These are phyloP conservation scores for Fusarium sp. DNA, from an alignment of 2,329 filamentous ascomycete species.

Conservation along the genomic window DNA sequence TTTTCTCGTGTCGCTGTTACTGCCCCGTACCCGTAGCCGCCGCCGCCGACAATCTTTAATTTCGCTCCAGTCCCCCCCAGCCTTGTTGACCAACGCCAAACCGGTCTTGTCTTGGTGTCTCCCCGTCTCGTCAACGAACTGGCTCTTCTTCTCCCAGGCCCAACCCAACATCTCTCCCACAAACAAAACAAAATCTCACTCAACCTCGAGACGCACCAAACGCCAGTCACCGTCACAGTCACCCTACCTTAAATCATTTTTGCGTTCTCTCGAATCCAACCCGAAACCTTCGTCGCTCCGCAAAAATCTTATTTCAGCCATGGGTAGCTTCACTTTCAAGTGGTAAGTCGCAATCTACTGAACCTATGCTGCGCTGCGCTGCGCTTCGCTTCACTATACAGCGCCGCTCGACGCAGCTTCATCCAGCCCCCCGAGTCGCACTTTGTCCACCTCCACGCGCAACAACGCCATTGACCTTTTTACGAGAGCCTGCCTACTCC, in stretches of 20 bases:
- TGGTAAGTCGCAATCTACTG: conserved; percentile 63
- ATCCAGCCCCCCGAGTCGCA: conserved; percentile 6
- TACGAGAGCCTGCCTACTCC: conserved; percentile 13
- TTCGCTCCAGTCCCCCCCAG: conserved; percentile 43
- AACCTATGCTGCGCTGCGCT: neutral
- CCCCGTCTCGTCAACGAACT: conserved; percentile 31
- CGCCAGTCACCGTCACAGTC: conserved; percentile 12
- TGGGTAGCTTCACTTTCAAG: conserved; percentile 77
- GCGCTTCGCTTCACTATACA: conserved; percentile 17
- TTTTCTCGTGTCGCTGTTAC: conserved; percentile 30
- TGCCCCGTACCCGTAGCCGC: conserved; percentile 23
- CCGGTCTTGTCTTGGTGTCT: conserved; percentile 40
- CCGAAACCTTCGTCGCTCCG: conserved; percentile 27
- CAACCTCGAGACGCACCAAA: conserved; percentile 32
- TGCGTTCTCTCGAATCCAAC: conserved; percentile 21
- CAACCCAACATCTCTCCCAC: conserved; percentile 40
- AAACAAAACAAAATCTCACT: conserved; percentile 38
- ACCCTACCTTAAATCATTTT: conserved; percentile 25
- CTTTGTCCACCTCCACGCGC: conserved; percentile 14
- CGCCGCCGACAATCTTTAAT: conserved; percentile 45
- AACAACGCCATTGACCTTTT: conserved; percentile 29
- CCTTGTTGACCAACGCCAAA: conserved; percentile 41
- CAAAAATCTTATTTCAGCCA: conserved; percentile 51
- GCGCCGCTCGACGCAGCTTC: conserved; percentile 17
- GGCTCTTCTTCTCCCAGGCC: conserved; percentile 41